Percentiles rank a stretch among this genome's conserved stretches.
These are phyloP conservation scores for Nannochloris sp. DNA, from an alignment of 139 green algal genomes.

Conservation along the genomic window DNA sequence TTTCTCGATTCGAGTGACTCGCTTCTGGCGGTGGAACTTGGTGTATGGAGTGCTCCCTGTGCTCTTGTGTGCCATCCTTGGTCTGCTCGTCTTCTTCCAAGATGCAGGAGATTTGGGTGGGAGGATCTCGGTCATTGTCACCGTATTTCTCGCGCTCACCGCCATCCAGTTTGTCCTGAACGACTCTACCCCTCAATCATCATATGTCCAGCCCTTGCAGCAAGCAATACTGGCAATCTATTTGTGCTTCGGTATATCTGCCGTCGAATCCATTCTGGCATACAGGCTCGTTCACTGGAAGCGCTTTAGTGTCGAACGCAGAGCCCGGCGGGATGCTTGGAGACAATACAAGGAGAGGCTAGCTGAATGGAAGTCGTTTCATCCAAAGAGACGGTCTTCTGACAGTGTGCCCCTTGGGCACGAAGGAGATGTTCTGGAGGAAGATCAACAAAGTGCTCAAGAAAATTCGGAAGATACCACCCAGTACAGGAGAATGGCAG, in stretches of 20 bases:
- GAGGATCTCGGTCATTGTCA: constrained; percentile 24
- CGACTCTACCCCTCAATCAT: constrained; percentile 4
- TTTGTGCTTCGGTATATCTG: neutral
- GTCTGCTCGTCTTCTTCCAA: constrained; percentile 22
- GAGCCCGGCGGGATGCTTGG: neutral
- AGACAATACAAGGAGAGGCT: neutral
- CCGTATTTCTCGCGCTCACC: constrained; percentile 16
- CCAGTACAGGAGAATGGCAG: too few species aligned
- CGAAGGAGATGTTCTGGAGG: too few species aligned
- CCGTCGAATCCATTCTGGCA: neutral
- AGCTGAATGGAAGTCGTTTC: neutral
- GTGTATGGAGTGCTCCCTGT: constrained; percentile 17
- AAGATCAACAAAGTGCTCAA: too few species aligned
- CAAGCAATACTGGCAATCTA: neutral
- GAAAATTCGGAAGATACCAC: too few species aligned
- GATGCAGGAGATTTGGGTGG: constrained; percentile 18
- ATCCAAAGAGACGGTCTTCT: too few species aligned
- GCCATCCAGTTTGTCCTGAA: constrained; percentile 5
- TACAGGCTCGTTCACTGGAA: neutral
- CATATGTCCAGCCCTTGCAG: neutral
- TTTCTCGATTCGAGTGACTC: neutral
- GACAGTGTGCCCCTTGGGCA: too few species aligned
- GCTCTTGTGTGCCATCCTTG: constrained; percentile 13
- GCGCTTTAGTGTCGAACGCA: neutral
- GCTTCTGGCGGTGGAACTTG: neutral